phyloP scores from a whole-genome alignment of 257 asterid genomes.

The Solanum chiquidenum region DNA sequence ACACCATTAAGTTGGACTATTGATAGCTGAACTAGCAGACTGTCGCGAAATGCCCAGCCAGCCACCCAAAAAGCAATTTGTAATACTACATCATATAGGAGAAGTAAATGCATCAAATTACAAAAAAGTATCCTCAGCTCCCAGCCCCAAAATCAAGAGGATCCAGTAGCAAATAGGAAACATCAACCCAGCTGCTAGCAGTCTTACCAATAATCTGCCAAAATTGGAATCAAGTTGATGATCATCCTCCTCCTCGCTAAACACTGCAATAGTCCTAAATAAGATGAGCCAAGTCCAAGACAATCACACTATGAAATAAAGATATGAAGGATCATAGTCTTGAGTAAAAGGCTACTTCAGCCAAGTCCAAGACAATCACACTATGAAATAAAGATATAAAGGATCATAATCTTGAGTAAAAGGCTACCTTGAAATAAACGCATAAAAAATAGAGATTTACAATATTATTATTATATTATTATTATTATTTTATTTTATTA shows the following conservation, averaged over 20 bases:
- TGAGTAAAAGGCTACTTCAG: not conserved
- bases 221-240: slow-evolving; percentile 52
- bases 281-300: slow-evolving; percentile 4
- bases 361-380: not conserved
- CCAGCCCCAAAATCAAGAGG: slow-evolving; percentile 1
- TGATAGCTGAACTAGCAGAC: not conserved
- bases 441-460: not conserved
- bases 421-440: not conserved
- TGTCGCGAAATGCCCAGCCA: not conserved
- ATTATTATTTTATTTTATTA: too few relatives aligned
- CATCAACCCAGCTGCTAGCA: slow-evolving; percentile 5
- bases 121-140: not conserved
- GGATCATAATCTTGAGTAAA: not conserved
- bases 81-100: not conserved
- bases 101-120: not conserved
- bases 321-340: not conserved
- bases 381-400: not conserved
- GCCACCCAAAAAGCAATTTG: not conserved
- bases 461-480: not conserved
- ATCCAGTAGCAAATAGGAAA: not conserved
- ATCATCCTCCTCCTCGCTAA: slow-evolving; percentile 36
- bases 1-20: not conserved
- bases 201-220: slow-evolving; percentile 78
- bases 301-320: not conserved
- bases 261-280: slow-evolving; percentile 31